A percentile compares a stretch with the other conserved stretches of the same genome.
These are phyloP conservation scores for Boletales sp. DNA, from an alignment of 768 basidiomycete species.

Conservation along the genomic window DNA sequence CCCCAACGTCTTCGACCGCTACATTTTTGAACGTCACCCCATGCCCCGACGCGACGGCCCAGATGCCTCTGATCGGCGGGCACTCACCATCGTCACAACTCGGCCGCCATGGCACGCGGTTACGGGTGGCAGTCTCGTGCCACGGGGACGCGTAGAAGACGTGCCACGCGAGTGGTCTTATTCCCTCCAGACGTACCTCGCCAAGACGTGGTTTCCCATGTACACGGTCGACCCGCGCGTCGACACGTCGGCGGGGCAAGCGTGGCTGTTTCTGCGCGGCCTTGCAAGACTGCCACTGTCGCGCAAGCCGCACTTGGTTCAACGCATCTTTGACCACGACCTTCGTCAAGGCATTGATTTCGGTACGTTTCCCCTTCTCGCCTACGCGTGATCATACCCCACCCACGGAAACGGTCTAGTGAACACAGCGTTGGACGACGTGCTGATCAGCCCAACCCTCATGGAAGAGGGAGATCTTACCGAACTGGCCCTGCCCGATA, in stretches of 20 bases:
- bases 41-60: background rate
- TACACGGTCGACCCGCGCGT: conserved; percentile 5
- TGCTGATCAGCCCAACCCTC: background rate
- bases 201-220: conserved; percentile 7
- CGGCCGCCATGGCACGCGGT: background rate
- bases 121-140: no score
- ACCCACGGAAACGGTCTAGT: background rate
- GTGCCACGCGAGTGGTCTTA: background rate
- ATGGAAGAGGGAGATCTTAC: background rate
- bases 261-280: conserved; percentile 4
- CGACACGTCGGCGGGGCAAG: background rate
- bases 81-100: background rate
- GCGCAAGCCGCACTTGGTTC: conserved; percentile 1
- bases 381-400: background rate
- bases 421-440: background rate
- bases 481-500: conserved; percentile 2
- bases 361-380: background rate
- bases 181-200: conserved; percentile 6
- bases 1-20: background rate
- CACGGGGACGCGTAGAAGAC: background rate
- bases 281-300: conserved; percentile 2
- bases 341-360: background rate
- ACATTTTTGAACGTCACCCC: background rate
- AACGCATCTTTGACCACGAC: conserved; percentile 1
- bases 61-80: background rate